Evolutionary conservation across 2,329 filamentous ascomycete species (phyloP), one percentile per base, ranked within the genome.

Genomic region (Fusarium sp.): DNA sequence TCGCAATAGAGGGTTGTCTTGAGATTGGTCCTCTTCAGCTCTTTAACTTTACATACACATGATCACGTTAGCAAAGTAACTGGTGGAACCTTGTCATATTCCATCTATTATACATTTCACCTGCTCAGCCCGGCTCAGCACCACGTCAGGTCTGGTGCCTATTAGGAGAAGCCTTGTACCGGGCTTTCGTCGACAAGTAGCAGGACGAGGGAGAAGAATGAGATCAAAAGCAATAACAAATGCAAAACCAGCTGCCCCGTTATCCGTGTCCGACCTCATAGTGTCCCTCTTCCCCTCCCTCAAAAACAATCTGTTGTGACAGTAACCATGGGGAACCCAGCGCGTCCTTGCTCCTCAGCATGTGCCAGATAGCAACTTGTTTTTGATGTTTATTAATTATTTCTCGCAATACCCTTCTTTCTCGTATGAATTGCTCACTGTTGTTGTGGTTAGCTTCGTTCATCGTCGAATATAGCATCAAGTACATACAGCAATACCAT

Each of bases 401-500:
- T 16, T 25, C 49, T 61, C 51, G 31, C 64, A 42, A 36, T 51
- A 57, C 29, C 33, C n/a, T 14, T 53, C 38, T 20, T 53, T 9
- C 34, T 25, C 7, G 6, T 13, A 31, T 53, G 16, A 18, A 51
- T 34, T 29, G n/a, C 64, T 73, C 63, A 75, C 69, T 73, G 14
- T 13, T 4, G n/a, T 18, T 1, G 3, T 29, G 14, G 46, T 74
- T 65, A 75, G 73, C 27, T n/a, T 65, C 4, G 2, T 29, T 51
- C 13, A 7, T 4, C 8, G 13, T 23, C 8, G 6, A 2, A 3
- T 7, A 13, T 6, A 14, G 9, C 14, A 4, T 13, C 25, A 6
- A 13, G 13, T 16, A 74, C 79, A 62, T 75, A 80, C 79, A 78
- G 86, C 81, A 61, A 90, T 89, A 74, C 90, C 88, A 66, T 90